Conservation (phyloP, 371 early-diverging fungal species). For the Mucor indicus region DNA sequence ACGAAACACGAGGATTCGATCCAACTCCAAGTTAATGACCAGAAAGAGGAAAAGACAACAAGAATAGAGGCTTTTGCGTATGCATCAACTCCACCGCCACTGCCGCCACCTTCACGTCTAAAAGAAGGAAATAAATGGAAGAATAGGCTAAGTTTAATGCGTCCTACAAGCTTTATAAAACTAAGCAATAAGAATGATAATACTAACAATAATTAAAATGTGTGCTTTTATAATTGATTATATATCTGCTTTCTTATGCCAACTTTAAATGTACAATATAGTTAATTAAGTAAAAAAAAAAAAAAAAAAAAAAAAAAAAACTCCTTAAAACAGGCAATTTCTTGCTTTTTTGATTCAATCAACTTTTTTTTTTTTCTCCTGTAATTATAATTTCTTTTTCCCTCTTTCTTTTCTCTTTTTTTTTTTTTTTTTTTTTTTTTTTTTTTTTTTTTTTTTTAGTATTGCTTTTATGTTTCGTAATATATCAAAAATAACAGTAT, state of each 20-base stretch:
- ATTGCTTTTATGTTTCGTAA: slow-evolving; percentile 20
- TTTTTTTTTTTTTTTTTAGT: neutral
- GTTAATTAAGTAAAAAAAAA: too few species aligned
- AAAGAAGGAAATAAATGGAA: slow-evolving; percentile 13
- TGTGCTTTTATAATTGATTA: too few species aligned
- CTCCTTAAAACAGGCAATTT: too few species aligned
- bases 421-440: slow-evolving; percentile 3
- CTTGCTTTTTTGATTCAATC: too few species aligned
- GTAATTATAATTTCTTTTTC: neutral
- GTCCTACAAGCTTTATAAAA: slow-evolving; percentile 10
- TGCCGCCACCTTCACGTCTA: neutral
- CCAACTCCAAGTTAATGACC: slow-evolving; percentile 4
- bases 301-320: too few species aligned
- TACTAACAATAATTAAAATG: neutral
- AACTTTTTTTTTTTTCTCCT: too few species aligned
- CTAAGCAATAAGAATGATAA: neutral
- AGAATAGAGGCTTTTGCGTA: slow-evolving; percentile 20
- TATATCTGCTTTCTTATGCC: too few species aligned
- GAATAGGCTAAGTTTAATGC: slow-evolving; percentile 4
- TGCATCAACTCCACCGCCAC: slow-evolving; percentile 20
- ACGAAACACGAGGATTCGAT: slow-evolving; percentile 2
- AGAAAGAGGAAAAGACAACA: neutral
- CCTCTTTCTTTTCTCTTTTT: neutral
- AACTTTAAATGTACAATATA: too few species aligned
- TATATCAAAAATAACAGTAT: slow-evolving; percentile 14